A percentile compares a stretch with the other conserved stretches of the same genome.
These are phyloP conservation scores for Forsythia suspensa DNA, from an alignment of 257 asterid genomes.

Conservation along the genomic window DNA sequence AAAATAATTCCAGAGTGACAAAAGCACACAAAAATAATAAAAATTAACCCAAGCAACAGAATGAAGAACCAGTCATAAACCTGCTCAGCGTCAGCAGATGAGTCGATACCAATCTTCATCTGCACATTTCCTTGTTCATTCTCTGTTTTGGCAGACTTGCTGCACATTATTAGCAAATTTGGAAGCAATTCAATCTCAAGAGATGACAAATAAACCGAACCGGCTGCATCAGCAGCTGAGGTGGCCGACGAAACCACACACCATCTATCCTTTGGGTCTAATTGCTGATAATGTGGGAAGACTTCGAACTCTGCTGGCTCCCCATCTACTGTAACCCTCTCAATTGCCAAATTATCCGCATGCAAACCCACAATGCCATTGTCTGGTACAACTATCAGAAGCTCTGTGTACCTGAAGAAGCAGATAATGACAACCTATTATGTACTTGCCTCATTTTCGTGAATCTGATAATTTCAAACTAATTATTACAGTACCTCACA, in stretches of 20 bases:
- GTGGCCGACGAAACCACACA: constrained; percentile 87
- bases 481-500: neutral
- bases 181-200: constrained; percentile 86
- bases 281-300: constrained; percentile 84
- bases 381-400: constrained; percentile 82
- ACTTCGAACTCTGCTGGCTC: constrained; percentile 90
- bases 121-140: constrained; percentile 35
- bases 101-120: constrained; percentile 49
- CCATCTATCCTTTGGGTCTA: constrained; percentile 93
- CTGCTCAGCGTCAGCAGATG: constrained; percentile 52
- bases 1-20: neutral
- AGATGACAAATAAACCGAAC: constrained; percentile 84
- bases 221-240: constrained; percentile 99
- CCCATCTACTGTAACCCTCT: constrained; percentile 87
- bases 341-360: constrained; percentile 94
- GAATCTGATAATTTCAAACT: neutral
- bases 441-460: neutral
- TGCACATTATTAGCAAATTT: constrained; percentile 95
- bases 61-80: constrained; percentile 27
- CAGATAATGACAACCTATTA: constrained; percentile 12
- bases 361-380: constrained; percentile 95
- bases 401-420: constrained; percentile 81
- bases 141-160: constrained; percentile 53
- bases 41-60: constrained; percentile 10
- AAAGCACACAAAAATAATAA: neutral